Percentiles rank a stretch among this genome's conserved stretches.
Evolutionary conservation across 148 eudicot species (phyloP).

Genomic region (Heliamphora exappendiculata): DNA sequence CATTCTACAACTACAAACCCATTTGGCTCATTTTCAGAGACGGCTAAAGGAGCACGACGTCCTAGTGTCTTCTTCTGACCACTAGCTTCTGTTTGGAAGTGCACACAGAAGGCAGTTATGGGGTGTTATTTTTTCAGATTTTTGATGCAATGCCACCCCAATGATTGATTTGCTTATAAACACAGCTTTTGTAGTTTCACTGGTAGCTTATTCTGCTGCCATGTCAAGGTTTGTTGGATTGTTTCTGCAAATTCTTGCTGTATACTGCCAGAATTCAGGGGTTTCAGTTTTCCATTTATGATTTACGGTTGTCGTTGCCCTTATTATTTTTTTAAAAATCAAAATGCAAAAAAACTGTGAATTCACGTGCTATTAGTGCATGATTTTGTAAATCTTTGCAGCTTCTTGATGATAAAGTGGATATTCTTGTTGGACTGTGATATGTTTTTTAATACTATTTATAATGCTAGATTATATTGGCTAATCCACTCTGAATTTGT

Average conservation of each 20-base stretch:
- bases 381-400: slow-evolving; percentile 11
- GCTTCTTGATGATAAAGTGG: not conserved
- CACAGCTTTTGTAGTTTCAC: not conserved
- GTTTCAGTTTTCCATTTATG: not conserved
- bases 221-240: not conserved
- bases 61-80: slow-evolving; percentile 54
- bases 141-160: not conserved
- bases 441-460: not conserved
- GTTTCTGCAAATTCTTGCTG: not conserved
- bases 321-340: not conserved
- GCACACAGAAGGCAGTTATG: not conserved
- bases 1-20: slow-evolving; percentile 68
- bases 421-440: not conserved
- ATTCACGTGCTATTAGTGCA: not conserved
- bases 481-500: not conserved
- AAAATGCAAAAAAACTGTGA: slow-evolving; percentile 1
- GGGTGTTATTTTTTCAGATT: not conserved
- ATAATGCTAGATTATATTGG: not conserved
- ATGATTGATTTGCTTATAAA: not conserved
- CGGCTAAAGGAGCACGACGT: slow-evolving; percentile 83
- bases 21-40: slow-evolving; percentile 75
- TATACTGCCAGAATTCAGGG: not conserved
- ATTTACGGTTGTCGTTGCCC: not conserved
- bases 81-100: slow-evolving; percentile 23
- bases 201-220: not conserved